Percentiles rank a stretch among this genome's conserved stretches.
These are phyloP conservation scores for Sporothrix inflata DNA, from an alignment of 2,329 filamentous ascomycete genomes.

Conservation along the genomic window DNA sequence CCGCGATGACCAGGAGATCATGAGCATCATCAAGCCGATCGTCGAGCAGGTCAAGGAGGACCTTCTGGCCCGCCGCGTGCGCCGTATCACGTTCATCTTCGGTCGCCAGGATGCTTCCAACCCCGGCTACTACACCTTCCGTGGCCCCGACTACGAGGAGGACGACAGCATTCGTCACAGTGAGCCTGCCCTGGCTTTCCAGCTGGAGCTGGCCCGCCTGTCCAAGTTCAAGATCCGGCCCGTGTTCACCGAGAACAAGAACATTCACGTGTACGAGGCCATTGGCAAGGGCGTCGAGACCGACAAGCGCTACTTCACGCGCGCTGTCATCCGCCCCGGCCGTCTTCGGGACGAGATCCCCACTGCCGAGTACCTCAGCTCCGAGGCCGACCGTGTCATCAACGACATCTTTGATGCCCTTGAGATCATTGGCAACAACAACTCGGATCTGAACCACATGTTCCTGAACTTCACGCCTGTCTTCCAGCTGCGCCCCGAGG, in stretches of 20 bases:
- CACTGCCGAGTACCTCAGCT: constrained; percentile 97
- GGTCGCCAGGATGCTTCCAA: constrained; percentile 93
- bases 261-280: constrained; percentile 98
- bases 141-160: constrained; percentile 84
- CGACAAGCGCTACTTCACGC: constrained; percentile 98
- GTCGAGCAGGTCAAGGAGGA: constrained; percentile 83
- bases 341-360: constrained; percentile 96
- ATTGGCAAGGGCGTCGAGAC: constrained; percentile 92
- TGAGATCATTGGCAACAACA: constrained; percentile 98
- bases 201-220: constrained; percentile 91
- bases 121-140: constrained; percentile 98
- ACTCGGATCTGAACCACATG: constrained; percentile 98
- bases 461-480: constrained; percentile 99
- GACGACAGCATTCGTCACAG: constrained; percentile 96
- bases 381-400: constrained; percentile 93
- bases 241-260: constrained; percentile 98
- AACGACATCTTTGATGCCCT: constrained; percentile 97
- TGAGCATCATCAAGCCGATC: constrained; percentile 73
- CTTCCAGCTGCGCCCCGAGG: constrained; percentile 85
- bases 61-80: constrained; percentile 76
- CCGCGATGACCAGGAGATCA: constrained; percentile 77
- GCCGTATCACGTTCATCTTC: constrained; percentile 93
- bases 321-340: constrained; percentile 90
- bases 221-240: constrained; percentile 98
- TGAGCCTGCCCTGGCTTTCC: constrained; percentile 96